These are phyloP conservation scores for Zymoseptoria passerinii DNA, from an alignment of 2,329 filamentous ascomycete species.

Conservation along the genomic window DNA sequence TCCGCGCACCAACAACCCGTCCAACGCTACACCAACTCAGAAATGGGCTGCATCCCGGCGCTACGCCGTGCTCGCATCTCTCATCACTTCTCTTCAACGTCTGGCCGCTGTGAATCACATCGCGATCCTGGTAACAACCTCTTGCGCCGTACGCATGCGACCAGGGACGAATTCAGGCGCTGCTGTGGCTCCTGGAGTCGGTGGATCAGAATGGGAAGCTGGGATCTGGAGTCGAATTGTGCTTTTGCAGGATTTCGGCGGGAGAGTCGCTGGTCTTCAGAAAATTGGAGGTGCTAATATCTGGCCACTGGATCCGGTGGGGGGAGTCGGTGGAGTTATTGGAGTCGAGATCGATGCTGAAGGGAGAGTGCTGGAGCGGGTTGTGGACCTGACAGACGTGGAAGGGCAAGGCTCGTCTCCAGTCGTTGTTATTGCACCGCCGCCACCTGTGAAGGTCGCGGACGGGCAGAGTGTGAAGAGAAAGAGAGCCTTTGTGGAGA, in stretches of 20 bases:
- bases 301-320: conserved; percentile 28
- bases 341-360: conserved; percentile 37
- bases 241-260: conserved; percentile 64
- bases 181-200: conserved; percentile 65
- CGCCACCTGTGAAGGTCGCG: not conserved
- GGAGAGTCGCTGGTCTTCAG: conserved; percentile 37
- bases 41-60: conserved; percentile 43
- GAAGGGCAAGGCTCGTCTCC: not conserved
- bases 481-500: conserved; percentile 52
- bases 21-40: conserved; percentile 34
- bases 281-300: conserved; percentile 35
- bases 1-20: conserved; percentile 42
- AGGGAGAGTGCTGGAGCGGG: conserved; percentile 32
- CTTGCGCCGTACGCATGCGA: conserved; percentile 75
- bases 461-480: conserved; percentile 17
- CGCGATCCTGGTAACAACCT: conserved; percentile 67
- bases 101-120: conserved; percentile 65
- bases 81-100: conserved; percentile 55
- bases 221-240: conserved; percentile 65
- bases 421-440: not conserved
- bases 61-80: conserved; percentile 57
- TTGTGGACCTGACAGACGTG: conserved; percentile 13
- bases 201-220: conserved; percentile 70
- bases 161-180: conserved; percentile 46
- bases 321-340: conserved; percentile 42